Base-by-base conservation (phyloP, 2,329 filamentous ascomycete genomes). In the Alternaria atra region DNA sequence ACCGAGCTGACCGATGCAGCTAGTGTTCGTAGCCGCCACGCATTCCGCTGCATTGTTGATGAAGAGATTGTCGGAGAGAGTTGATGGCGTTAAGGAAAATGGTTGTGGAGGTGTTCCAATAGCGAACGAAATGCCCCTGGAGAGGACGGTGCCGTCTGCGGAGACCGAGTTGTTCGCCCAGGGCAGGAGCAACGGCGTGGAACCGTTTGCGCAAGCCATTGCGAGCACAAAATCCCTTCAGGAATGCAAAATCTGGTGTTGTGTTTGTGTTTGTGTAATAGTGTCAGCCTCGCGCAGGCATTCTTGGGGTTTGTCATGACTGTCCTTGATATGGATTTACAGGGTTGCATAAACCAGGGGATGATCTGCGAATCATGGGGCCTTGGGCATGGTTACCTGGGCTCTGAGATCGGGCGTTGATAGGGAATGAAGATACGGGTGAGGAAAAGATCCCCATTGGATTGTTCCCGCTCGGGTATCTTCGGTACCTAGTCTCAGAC, bases 121-220 rank as follows among this genome's bases (percentile, higher is more conserved):
- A 20, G 61, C 44, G 40, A 68, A 68, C 0, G 63, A 64, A 23
- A 68, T 62, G 39, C 65, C 65, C 44, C 64, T 61, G n/a, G 63
- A 62, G 27, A 66, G 32, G 32, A 66, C 58, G 15, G 55, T 50
- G 52, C 61, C 63, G 9, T 57, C 54, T 23, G 63, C 56, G 8
- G 65, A 64, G 23, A 64, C 61, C 23, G 65, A 57, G 37, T 65
- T 61, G 55, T 68, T 68, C 15, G 65, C 58, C 65, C 65, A 68
- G 3, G 65, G 65, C 42, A 68, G 25, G 10, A 68, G 54, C 60
- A 68, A 53, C 43, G 65, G 63, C 46, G 39, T 58, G 12, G 65
- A 67, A 55, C 65, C 63, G 40, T 67, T 67, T 29, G 65, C 35
- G 44, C 65, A 67, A 30, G 62, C 64, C 64, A 67, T 67, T 9